Evolutionary conservation across 2,329 filamentous ascomycete genomes (phyloP).

Genomic region (Chaetomium sp.): DNA sequence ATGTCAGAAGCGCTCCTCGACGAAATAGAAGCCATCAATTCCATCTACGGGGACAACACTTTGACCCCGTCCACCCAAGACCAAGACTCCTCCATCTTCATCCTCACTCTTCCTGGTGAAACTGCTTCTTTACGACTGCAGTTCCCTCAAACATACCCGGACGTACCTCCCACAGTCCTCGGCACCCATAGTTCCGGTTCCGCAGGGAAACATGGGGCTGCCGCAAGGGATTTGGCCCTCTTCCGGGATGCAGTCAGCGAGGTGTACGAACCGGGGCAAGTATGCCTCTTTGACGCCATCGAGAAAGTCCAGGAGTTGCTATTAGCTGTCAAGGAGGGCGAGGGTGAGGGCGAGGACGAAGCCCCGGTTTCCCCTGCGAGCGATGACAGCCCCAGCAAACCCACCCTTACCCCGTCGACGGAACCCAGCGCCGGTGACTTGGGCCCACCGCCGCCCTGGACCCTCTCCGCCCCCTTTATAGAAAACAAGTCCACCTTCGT

Average conservation of each 20-base stretch:
- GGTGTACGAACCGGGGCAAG: slow-evolving; percentile 72
- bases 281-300: slow-evolving; percentile 90
- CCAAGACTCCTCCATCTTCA: slow-evolving; percentile 48
- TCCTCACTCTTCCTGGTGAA: slow-evolving; percentile 68
- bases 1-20: slow-evolving; percentile 67
- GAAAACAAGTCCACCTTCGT: slow-evolving; percentile 90
- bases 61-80: slow-evolving; percentile 45
- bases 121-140: slow-evolving; percentile 62
- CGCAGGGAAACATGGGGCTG: slow-evolving; percentile 68
- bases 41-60: slow-evolving; percentile 75
- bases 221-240: slow-evolving; percentile 68
- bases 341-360: neutral
- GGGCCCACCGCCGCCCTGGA: slow-evolving; percentile 60
- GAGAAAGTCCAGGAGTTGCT: slow-evolving; percentile 64
- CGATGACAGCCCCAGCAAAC: neutral
- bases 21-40: slow-evolving; percentile 80
- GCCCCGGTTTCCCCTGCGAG: neutral
- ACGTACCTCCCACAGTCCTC: slow-evolving; percentile 69
- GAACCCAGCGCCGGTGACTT: neutral
- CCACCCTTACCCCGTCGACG: slow-evolving; percentile 1
- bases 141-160: slow-evolving; percentile 76
- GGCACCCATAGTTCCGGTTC: slow-evolving; percentile 78
- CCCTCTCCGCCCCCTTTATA: slow-evolving; percentile 68
- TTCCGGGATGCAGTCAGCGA: slow-evolving; percentile 66
- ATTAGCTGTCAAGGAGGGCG: slow-evolving; percentile 28